A percentile compares a stretch with the other conserved stretches of the same genome.
These are phyloP conservation scores for Stachybotrys echinatus DNA, from an alignment of 2,329 filamentous ascomycete species.

Conservation along the genomic window DNA sequence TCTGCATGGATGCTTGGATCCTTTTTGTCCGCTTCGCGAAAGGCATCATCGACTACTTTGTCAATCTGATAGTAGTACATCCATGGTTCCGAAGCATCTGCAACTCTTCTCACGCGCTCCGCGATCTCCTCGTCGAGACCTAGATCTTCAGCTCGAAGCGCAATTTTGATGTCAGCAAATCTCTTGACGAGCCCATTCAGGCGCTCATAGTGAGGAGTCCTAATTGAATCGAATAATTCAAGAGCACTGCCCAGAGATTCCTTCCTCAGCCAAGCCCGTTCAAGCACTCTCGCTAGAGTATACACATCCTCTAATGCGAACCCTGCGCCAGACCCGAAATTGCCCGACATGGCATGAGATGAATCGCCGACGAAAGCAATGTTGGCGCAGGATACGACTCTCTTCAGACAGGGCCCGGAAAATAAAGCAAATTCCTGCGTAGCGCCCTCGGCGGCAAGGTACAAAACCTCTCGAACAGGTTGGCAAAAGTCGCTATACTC, in stretches of 20 bases:
- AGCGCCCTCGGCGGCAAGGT: conserved; percentile 17
- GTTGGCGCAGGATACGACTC: conserved; percentile 11
- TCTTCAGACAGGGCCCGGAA: conserved; percentile 20
- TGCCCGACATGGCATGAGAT: conserved; percentile 47
- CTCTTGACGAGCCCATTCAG: conserved; percentile 18
- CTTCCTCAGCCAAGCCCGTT: conserved; percentile 14
- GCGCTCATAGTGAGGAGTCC: conserved; percentile 20
- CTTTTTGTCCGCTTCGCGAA: conserved; percentile 2
- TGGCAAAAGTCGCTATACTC: conserved; percentile 23
- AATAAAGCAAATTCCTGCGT: conserved; percentile 24
- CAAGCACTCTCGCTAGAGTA: conserved; percentile 14
- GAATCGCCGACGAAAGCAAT: conserved; percentile 49
- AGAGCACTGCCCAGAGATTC: conserved; percentile 13
- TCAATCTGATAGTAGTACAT: conserved; percentile 21
- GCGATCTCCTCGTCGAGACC: conserved; percentile 17
- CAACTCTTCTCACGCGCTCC: conserved; percentile 12
- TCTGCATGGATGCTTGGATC: no score
- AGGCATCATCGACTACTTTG: conserved; percentile 8
- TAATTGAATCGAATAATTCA: conserved; percentile 17
- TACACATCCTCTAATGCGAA: conserved; percentile 30
- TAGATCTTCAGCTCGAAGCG: conserved; percentile 10
- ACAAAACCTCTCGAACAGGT: conserved; percentile 20
- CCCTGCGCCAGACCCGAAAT: conserved; percentile 31
- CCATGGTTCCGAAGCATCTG: conserved; percentile 14
- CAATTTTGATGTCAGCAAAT: conserved; percentile 10